These are phyloP conservation scores for Fusarium zealandicum DNA, from an alignment of 2,329 filamentous ascomycete species.

Conservation along the genomic window DNA sequence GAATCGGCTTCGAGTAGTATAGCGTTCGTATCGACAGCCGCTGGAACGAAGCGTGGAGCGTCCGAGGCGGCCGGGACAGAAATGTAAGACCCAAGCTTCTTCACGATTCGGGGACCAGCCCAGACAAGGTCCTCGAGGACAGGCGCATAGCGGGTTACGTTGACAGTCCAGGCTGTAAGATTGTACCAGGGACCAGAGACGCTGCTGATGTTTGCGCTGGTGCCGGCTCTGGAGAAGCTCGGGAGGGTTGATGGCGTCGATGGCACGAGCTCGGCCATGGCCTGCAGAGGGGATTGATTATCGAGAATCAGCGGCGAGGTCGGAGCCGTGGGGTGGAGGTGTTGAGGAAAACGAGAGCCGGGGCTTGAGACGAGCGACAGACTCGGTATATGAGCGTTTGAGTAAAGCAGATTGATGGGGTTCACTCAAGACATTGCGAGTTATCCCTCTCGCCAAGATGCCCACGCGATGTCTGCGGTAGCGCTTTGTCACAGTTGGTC, in stretches of 20 bases:
- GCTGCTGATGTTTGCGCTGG: constrained; percentile 15
- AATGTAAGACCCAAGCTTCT: constrained; percentile 70
- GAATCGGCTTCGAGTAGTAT: constrained; percentile 36
- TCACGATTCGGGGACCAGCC: constrained; percentile 74
- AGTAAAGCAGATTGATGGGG: constrained; percentile 18
- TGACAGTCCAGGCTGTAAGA: constrained; percentile 64
- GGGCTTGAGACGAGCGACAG: neutral
- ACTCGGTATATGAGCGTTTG: constrained; percentile 2
- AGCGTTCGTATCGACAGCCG: constrained; percentile 27
- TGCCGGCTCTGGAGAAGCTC: constrained; percentile 23
- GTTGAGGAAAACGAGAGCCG: neutral
- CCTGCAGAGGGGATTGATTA: constrained; percentile 5
- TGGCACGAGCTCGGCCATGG: constrained; percentile 37
- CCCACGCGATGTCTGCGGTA: constrained; percentile 10
- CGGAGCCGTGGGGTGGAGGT: neutral
- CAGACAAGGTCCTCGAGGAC: constrained; percentile 73
- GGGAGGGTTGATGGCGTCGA: constrained; percentile 31
- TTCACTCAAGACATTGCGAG: constrained; percentile 36
- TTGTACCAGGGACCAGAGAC: constrained; percentile 56
- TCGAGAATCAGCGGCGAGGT: constrained; percentile 11
- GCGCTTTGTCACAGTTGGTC: constrained; percentile 12
- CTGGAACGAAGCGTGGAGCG: constrained; percentile 41
- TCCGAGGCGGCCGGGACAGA: constrained; percentile 57
- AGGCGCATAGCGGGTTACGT: constrained; percentile 66
- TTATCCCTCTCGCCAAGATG: constrained; percentile 21